A percentile compares a stretch with the other conserved stretches of the same genome.
phyloP scores from a whole-genome alignment of 179 eudicot species.

The Actinidia polygama region DNA sequence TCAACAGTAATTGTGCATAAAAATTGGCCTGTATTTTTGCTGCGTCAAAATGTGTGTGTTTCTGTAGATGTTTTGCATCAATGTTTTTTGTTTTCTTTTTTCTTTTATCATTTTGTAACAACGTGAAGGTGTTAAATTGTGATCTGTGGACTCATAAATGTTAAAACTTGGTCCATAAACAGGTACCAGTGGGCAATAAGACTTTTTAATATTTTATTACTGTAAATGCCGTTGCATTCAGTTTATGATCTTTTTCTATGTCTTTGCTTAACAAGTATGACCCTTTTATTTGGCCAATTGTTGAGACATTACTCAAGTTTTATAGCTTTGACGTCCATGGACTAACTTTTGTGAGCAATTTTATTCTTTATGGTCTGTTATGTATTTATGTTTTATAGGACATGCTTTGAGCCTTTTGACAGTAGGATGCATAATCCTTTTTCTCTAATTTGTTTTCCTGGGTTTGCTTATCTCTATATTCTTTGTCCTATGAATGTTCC shows the following conservation, averaged over 20 bases:
- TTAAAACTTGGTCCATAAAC: not conserved
- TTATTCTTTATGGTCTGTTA: not conserved
- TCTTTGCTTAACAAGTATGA: not conserved
- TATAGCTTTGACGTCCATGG: not conserved
- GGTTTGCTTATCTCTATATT: not conserved
- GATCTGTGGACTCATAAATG: not conserved
- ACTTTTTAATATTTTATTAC: not conserved
- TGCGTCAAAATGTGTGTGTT: not conserved
- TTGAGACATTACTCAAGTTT: not conserved
- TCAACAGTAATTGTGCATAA: too few species aligned
- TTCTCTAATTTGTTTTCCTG: not conserved
- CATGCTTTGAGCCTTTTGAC: not conserved
- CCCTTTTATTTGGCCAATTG: not conserved
- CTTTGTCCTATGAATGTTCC: not conserved
- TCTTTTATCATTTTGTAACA: not conserved
- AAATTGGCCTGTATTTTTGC: too few species aligned
- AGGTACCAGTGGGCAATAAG: not conserved
- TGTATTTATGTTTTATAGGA: not conserved
- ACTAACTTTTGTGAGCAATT: not conserved
- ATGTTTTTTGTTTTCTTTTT: too few species aligned
- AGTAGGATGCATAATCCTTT: not conserved
- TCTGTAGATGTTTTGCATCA: not conserved
- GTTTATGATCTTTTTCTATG: not conserved
- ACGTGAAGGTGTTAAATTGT: not conserved
- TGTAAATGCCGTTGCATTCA: not conserved